Conservation (phyloP, 2,329 filamentous ascomycete species). For the Colletotrichum theobromicola region DNA sequence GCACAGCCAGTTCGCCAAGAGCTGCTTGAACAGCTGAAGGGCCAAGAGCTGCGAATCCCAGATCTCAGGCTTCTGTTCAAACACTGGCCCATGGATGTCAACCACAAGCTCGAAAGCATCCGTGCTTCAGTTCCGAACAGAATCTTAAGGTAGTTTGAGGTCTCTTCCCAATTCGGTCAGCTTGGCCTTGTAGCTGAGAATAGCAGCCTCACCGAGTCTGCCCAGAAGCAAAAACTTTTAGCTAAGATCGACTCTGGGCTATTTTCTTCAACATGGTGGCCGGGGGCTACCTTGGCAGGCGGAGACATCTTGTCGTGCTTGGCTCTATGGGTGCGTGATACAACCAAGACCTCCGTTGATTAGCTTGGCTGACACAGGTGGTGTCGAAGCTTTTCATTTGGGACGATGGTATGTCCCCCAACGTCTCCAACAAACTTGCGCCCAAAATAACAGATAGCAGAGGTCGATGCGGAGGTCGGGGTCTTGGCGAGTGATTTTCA, state of each 20-base stretch:
- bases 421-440: background rate
- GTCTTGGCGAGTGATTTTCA: background rate
- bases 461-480: background rate
- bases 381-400: background rate
- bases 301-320: background rate
- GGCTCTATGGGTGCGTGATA: background rate
- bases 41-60: background rate
- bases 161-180: background rate
- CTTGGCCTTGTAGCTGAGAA: background rate
- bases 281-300: background rate
- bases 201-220: background rate
- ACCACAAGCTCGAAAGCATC: background rate
- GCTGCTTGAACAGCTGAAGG: background rate
- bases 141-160: background rate
- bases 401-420: background rate
- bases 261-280: background rate
- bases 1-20: background rate
- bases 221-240: background rate
- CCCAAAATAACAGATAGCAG: background rate
- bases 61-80: background rate
- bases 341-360: background rate
- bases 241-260: background rate
- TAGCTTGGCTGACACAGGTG: background rate
- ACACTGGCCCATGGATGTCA: background rate
- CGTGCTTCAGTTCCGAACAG: background rate